Evolutionary conservation across 352 stramenopile genomes (phyloP).

Genomic region (Phytopythium mirpurense): DNA sequence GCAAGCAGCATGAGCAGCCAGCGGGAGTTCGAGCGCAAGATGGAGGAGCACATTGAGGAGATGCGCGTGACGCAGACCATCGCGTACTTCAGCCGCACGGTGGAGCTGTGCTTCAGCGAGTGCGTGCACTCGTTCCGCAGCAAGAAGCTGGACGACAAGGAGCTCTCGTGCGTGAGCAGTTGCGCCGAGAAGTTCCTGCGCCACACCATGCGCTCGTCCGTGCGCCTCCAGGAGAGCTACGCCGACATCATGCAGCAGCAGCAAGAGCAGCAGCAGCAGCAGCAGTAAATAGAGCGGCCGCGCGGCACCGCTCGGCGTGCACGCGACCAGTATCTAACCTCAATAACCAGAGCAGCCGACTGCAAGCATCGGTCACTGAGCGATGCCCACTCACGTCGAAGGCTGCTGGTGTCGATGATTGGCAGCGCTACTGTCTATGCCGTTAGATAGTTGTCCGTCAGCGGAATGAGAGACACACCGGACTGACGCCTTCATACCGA

Average conservation of each 20-base stretch:
- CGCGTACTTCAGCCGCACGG: slow-evolving; percentile 86
- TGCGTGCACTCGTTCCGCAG: slow-evolving; percentile 89
- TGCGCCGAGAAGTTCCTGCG: slow-evolving; percentile 90
- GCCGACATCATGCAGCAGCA: slow-evolving; percentile 85
- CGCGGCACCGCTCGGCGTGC: neutral
- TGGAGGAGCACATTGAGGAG: slow-evolving; percentile 89
- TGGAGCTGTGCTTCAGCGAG: slow-evolving; percentile 87
- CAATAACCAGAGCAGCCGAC: neutral
- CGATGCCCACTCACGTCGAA: too few relatives aligned
- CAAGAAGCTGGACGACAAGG: slow-evolving; percentile 90
- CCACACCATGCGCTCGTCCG: slow-evolving; percentile 87
- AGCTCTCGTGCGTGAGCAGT: slow-evolving; percentile 84
- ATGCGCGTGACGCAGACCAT: slow-evolving; percentile 89
- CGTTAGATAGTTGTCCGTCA: too few relatives aligned
- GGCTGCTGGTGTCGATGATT: too few relatives aligned
- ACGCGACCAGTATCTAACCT: neutral
- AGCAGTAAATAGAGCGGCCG: slow-evolving; percentile 12
- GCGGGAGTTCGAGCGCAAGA: slow-evolving; percentile 86
- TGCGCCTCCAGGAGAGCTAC: slow-evolving; percentile 87
- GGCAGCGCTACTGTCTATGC: too few relatives aligned
- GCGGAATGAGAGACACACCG: too few relatives aligned
- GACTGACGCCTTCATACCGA: too few relatives aligned
- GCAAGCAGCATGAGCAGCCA: slow-evolving; percentile 53
- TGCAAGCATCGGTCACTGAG: too few relatives aligned
- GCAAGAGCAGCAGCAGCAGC: slow-evolving; percentile 50